Evolutionary conservation across 345 rosid genomes (phyloP).

Genomic region (rapeseed (Brassica napus)): Da-Ae NC_063451.1:40951501-40952000

Average conservation of each 20-base stretch:
- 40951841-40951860: neutral
- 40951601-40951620: constrained; percentile 1
- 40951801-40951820: no score
- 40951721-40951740: constrained; percentile 28
- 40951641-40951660: neutral
- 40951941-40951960: constrained; percentile 40
- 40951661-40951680: neutral
- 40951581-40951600: neutral
- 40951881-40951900: constrained; percentile 20
- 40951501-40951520: constrained; percentile 85
- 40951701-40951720: constrained; percentile 42
- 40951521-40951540: constrained; percentile 94
- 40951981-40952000: constrained; percentile 2
- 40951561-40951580: constrained; percentile 79
- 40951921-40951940: constrained; percentile 39
- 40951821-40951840: neutral
- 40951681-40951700: neutral
- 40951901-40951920: constrained; percentile 41
- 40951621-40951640: constrained; percentile 20
- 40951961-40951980: constrained; percentile 11
- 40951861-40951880: constrained; percentile 22
- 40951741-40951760: constrained; percentile 42
- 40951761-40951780: neutral
- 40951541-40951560: constrained; percentile 93
- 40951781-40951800: neutral